Evolutionary conservation across 768 basidiomycete species (phyloP), one percentile per base, ranked within the genome.

Genomic region (Panellus pusillus): DNA sequence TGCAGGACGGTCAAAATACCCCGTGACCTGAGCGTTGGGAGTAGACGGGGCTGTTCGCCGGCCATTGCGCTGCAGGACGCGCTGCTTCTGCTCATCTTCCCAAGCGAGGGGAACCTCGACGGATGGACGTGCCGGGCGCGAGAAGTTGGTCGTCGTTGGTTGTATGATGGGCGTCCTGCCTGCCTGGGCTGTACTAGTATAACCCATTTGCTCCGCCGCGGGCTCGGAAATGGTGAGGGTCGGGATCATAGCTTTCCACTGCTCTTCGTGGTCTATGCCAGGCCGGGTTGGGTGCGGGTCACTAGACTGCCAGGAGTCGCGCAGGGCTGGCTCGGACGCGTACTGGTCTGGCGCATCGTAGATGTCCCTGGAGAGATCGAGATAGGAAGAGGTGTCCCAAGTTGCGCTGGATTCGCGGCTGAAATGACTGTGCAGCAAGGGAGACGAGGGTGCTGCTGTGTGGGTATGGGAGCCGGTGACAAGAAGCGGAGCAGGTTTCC

Each of bases 61-160:
- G 29, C 78, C 71, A 68, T 88, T 87, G 41, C 89, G 77, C 66
- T 85, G 80, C 45, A 89, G 70, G 9, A 81, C 80, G 45, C 69
- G 71, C 37, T 70, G 66, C 61, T 80, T 80, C 57, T 73, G 74
- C 50, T 78, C 75, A 43, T 74, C 71, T 56, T 70, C 72, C 54
- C 73, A 67, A 7, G 65, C 61, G 56, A 46, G 68, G 27, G 75
- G 70, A 11, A 67, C 69, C 19, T 68, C 61, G 58, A 74, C 73
- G 0, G 68, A 68, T 15, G 78, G 76, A 18, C 80, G 78, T 48
- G 79, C 76, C 42, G 86, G 85, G 44, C 85, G 73, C 19, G 88
- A 88, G 62, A 84, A 88, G 64, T 87, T 89, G 28, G 77, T 65
- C 13, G 73, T 72, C 6, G 75, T 71, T n/a, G 74, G 73, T 43